Evolutionary conservation across 208 protist species (phyloP), one percentile per base, ranked within the genome.

Genomic region (Lotmaria passim): DNA sequence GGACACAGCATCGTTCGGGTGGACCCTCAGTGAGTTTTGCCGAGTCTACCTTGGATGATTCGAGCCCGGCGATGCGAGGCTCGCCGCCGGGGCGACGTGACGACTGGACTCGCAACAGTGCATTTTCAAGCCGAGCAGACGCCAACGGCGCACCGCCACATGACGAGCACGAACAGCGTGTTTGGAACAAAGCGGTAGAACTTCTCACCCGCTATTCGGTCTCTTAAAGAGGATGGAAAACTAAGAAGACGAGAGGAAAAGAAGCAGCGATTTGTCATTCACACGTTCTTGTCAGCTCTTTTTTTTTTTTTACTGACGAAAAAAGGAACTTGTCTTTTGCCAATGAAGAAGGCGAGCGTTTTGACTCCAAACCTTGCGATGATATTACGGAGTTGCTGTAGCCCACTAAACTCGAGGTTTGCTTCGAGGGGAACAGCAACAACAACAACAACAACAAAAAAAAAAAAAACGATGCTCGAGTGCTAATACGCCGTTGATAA

Each of bases 121-220:
- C 41, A 7, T 7, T 41, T 51, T 12, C 43, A 24, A 19, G 26
- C 23, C 30, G 24, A 33, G 56, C 6, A 11, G 34, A 15, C 41
- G 24, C 14, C n/a, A 23, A 31, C 7, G 51, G 44, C n/a, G 15
- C n/a, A 26, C 51, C 17, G n/a, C 51, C 48, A 14, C 52, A 52
- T n/a, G 60, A 34, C n/a, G 66, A 72, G 8, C 75, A 81, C 47
- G 83, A 88, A 44, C 59, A 66, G 61, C 73, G 79, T 39, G 77
- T 89, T 6, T 81, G 73, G 79, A 53, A 47, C 60, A 89, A 80
- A 59, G 75, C 79, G 4, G 65, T 80, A 11, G 83, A 89, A 56
- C 64, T 89, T 17, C 69, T 89, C 7, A 74, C 47, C 19, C 83
- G 82, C 38, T 85, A 88, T 50, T 60, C 69, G 39, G 38, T 66